Conservation (phyloP, 2,329 filamentous ascomycete species). For the Elsinoe batatas region DNA sequence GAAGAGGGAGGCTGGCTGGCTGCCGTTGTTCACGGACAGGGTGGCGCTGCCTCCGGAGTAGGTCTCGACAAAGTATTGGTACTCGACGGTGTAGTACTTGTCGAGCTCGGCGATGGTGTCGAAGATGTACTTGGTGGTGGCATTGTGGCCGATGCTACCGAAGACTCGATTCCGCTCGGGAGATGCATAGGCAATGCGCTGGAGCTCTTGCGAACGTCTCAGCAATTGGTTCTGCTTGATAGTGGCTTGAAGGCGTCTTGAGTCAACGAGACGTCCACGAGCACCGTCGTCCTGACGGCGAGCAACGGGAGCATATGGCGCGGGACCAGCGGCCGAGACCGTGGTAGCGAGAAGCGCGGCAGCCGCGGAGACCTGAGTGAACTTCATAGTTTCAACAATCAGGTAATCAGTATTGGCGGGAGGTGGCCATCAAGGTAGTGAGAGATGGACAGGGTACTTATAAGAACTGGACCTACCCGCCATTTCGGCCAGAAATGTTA, state of each 20-base stretch:
- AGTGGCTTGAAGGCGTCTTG: slow-evolving; percentile 6
- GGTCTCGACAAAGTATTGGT: slow-evolving; percentile 26
- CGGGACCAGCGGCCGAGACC: background rate
- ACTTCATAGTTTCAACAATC: slow-evolving; percentile 2
- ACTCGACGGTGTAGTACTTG: slow-evolving; percentile 53
- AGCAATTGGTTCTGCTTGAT: slow-evolving; percentile 4
- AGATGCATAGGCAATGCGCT: background rate
- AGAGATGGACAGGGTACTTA: slow-evolving; percentile 5
- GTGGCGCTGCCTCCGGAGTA: slow-evolving; percentile 25
- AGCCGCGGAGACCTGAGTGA: slow-evolving; percentile 9
- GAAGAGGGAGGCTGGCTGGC: slow-evolving; percentile 44
- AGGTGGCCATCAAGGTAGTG: slow-evolving; percentile 11
- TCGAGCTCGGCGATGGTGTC: slow-evolving; percentile 36
- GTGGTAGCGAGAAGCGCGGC: slow-evolving; percentile 3
- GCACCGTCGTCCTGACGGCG: slow-evolving; percentile 5
- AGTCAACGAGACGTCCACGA: slow-evolving; percentile 2
- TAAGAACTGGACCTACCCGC: slow-evolving; percentile 10
- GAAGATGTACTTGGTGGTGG: slow-evolving; percentile 25
- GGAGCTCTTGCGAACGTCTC: slow-evolving; percentile 1
- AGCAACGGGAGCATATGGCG: slow-evolving; percentile 5
- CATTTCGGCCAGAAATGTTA: slow-evolving; percentile 2
- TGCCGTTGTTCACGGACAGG: slow-evolving; percentile 40
- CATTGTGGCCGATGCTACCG: slow-evolving; percentile 15
- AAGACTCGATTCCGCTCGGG: slow-evolving; percentile 8
- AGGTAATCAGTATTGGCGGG: slow-evolving; percentile 3